Percentiles rank a stretch among this genome's conserved stretches.
Conservation (phyloP, 306 rosid species). For the Inga leiocalycina region DNA sequence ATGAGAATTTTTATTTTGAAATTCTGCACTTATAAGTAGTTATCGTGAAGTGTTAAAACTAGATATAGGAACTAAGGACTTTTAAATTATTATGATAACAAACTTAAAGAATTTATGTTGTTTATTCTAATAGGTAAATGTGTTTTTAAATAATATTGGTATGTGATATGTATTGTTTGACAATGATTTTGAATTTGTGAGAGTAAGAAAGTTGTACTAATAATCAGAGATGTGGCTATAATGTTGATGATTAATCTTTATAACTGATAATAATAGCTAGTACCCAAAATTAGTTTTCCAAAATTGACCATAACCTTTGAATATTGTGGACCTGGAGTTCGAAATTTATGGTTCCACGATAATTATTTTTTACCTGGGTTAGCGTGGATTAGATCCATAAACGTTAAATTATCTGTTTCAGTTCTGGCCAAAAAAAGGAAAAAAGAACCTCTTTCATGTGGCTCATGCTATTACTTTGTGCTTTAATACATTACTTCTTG, state of each 20-base stretch:
- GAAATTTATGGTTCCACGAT: conserved; percentile 22
- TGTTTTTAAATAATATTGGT: neutral
- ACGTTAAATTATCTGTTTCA: conserved; percentile 4
- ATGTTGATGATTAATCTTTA: conserved; percentile 3
- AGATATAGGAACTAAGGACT: neutral
- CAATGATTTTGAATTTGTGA: neutral
- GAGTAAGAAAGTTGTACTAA: neutral
- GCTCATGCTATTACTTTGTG: conserved; percentile 4
- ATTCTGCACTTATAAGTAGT: neutral
- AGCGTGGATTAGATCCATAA: conserved; percentile 7
- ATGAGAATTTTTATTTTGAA: conserved; percentile 9
- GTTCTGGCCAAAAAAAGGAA: neutral
- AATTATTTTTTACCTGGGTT: neutral
- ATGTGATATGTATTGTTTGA: neutral
- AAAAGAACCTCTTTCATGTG: neutral
- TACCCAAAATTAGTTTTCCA: neutral
- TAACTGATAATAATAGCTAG: conserved; percentile 6
- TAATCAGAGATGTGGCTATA: neutral
- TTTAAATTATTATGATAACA: neutral
- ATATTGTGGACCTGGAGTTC: neutral
- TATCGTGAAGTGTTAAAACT: neutral
- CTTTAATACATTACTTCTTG: neutral
- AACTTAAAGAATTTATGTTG: conserved; percentile 7
- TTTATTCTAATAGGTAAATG: neutral
- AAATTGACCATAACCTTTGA: neutral